phyloP scores from a whole-genome alignment of 2,329 filamentous ascomycete species.

The Epicoccum nigrum region DNA sequence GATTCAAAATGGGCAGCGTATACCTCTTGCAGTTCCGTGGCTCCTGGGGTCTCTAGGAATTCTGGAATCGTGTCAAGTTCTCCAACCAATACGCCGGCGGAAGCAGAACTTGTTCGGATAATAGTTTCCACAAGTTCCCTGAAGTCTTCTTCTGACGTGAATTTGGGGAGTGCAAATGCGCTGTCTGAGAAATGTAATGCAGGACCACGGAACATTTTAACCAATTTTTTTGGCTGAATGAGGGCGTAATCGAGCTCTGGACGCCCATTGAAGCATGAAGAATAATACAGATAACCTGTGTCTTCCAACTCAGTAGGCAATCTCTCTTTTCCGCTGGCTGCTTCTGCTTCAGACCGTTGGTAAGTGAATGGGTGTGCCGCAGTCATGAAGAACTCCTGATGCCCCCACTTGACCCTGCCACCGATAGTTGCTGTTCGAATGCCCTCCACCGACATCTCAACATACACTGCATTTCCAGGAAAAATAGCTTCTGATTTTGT shows the following conservation, averaged over 20 bases:
- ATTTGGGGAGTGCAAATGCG: background rate
- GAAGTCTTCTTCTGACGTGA: background rate
- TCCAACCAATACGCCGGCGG: background rate
- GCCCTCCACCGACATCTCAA: no score
- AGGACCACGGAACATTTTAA: no score
- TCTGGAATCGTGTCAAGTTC: constrained; percentile 4
- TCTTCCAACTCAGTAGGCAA: no score
- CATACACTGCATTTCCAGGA: no score
- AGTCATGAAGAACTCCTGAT: no score
- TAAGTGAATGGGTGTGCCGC: constrained; percentile 1
- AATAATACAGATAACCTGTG: no score
- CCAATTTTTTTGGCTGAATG: background rate
- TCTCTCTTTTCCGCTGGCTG: background rate
- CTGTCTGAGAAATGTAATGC: no score
- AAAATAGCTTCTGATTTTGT: no score
- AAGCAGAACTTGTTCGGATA: background rate
- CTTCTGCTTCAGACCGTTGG: background rate
- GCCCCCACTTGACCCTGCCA: no score
- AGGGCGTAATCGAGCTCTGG: constrained; percentile 18
- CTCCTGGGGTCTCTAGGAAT: constrained; percentile 12
- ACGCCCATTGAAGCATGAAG: background rate
- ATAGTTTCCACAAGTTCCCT: background rate
- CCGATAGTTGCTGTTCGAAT: no score
- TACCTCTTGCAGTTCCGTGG: constrained; percentile 17
- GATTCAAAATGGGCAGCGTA: constrained; percentile 13